Conservation (phyloP, 192 early-diverging fungal species). For the Podila horticola region DNA sequence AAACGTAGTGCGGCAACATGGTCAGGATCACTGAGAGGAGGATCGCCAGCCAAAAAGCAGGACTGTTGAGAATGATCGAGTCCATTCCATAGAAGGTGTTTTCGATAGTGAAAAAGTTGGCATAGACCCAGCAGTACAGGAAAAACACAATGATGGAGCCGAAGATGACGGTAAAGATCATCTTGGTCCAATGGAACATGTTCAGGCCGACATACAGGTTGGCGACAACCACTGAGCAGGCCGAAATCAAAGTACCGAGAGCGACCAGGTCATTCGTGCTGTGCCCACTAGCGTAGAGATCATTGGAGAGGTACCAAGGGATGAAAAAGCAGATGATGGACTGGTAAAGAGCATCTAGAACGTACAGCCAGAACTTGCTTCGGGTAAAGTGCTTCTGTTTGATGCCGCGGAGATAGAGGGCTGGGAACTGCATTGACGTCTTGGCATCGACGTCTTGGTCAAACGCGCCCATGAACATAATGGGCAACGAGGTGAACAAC, state of each 20-base stretch:
- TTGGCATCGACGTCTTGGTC: constrained; percentile 84
- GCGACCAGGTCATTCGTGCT: constrained; percentile 70
- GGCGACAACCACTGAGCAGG: constrained; percentile 74
- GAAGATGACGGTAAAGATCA: constrained; percentile 64
- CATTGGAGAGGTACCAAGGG: constrained; percentile 61
- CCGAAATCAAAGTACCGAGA: constrained; percentile 78
- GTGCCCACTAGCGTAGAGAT: constrained; percentile 57
- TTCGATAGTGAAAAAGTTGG: constrained; percentile 48
- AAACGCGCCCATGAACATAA: constrained; percentile 78
- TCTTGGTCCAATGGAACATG: constrained; percentile 80
- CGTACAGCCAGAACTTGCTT: constrained; percentile 79
- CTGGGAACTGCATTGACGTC: constrained; percentile 75
- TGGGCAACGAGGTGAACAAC: constrained; percentile 86
- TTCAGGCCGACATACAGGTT: constrained; percentile 85
- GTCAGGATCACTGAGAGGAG: constrained; percentile 67
- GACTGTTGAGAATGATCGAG: constrained; percentile 67
- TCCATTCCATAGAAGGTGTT: constrained; percentile 65
- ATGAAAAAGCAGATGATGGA: constrained; percentile 76
- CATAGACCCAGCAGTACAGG: constrained; percentile 53
- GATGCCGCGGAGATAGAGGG: constrained; percentile 82
- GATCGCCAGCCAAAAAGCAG: constrained; percentile 77
- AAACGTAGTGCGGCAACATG: constrained; percentile 77
- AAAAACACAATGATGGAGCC: constrained; percentile 52
- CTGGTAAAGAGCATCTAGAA: constrained; percentile 78
- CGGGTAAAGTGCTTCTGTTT: constrained; percentile 78